Evolutionary conservation across 306 rosid genomes (phyloP), one percentile per base, ranked within the genome.

Genomic region (Pterocarpus santalinus): DNA sequence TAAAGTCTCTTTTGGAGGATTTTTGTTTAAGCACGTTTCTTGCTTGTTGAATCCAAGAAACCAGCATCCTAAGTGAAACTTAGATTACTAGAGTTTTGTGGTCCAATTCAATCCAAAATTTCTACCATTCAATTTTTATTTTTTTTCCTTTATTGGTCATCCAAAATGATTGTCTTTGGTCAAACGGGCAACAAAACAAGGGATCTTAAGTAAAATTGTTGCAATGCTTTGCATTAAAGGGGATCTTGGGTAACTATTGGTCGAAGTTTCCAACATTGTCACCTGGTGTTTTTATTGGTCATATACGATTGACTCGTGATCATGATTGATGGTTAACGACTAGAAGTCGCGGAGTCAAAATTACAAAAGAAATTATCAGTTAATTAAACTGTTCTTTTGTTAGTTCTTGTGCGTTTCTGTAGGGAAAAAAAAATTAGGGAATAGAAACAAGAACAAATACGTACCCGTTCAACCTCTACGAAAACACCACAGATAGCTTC

Each of bases 31-130:
- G 90, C 92, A 85, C 72, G 71, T 73, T 61, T 56, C 61, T 46
- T 73, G 71, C 83, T 70, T 65, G 73, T 75, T 92, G 97, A 90
- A 89, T 92, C 97, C 94, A 87, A 92, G 89, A 73, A 90, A 80
- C 67, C 33, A 84, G 97, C 83, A 92, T 92, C 97, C 97, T 66
- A 92, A 85, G 92, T 89, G 58, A 70, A 60, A 57, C 10, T 43
- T 8, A 55, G 36, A 15, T 76, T 80, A 22, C 69, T 43, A 32
- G 44, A 17, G 41, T 4, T 58, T 74, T 53, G 79, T 74, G 78
- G 77, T 71, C 73, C 73, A 82, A 72, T 68, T 68, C 39, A 38
- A 33, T 53, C 15, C 64, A 34, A 30, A 7, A 67, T 78, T 77
- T 79, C 76, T 72, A 78, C 87, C 84, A 17, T 39, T 71, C 60